These are phyloP conservation scores for Tuber microsphaerosporum DNA, from an alignment of 495 filamentous ascomycete genomes.

Conservation along the genomic window DNA sequence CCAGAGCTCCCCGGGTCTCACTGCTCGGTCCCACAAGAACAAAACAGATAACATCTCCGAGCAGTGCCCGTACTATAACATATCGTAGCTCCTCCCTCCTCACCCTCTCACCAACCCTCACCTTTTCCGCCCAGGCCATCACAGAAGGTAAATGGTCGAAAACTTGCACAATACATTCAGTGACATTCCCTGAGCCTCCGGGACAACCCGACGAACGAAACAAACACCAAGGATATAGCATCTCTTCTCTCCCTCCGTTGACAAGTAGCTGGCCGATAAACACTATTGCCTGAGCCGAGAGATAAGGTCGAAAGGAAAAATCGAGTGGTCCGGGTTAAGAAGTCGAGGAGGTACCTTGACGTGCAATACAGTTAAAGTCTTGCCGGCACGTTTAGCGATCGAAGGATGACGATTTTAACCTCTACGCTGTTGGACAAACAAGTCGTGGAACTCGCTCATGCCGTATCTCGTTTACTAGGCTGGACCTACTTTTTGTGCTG, in stretches of 20 bases:
- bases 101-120: background rate
- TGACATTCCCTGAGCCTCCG: background rate
- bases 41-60: background rate
- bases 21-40: background rate
- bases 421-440: background rate
- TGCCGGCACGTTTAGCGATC: background rate
- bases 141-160: background rate
- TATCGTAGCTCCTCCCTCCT: background rate
- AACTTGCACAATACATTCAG: background rate
- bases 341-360: background rate
- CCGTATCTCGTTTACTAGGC: slow-evolving; percentile 52
- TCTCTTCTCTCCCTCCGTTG: background rate
- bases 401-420: background rate
- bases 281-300: background rate
- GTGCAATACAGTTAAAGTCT: background rate
- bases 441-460: slow-evolving; percentile 9
- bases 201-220: background rate
- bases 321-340: background rate
- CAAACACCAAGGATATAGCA: background rate
- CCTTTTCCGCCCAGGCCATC: background rate
- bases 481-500: slow-evolving; percentile 64
- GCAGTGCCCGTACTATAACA: background rate
- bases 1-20: background rate
- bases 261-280: background rate
- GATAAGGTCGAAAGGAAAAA: background rate